Conservation (phyloP, 768 basidiomycete genomes). For the Nidula microcarpa region DNA sequence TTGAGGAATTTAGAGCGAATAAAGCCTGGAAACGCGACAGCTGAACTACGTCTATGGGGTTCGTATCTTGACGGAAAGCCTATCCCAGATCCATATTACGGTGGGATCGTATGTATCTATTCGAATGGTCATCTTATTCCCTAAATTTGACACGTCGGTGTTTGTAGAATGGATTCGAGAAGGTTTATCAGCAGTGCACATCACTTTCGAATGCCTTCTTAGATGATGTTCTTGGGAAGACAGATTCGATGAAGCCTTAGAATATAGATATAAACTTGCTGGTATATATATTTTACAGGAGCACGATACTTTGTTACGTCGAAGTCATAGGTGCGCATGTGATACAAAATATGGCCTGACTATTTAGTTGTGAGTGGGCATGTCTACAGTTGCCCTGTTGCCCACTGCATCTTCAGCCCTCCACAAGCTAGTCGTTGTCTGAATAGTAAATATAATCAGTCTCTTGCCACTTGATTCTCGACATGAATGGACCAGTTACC, state of each 20-base stretch:
- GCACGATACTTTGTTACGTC: too few relatives aligned
- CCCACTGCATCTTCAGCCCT: constrained; percentile 80
- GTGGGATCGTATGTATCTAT: constrained; percentile 46
- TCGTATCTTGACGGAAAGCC: constrained; percentile 67
- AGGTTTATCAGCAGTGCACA: constrained; percentile 74
- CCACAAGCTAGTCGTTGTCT: constrained; percentile 95
- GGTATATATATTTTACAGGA: too few relatives aligned
- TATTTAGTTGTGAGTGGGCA: constrained; percentile 74
- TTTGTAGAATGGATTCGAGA: constrained; percentile 66
- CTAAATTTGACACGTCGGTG: not conserved
- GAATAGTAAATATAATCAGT: constrained; percentile 3
- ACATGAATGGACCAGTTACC: constrained; percentile 28
- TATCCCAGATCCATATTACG: constrained; percentile 87
- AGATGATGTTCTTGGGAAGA: constrained; percentile 49
- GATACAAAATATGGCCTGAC: too few relatives aligned
- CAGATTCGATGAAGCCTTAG: not conserved
- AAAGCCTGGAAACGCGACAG: constrained; percentile 48
- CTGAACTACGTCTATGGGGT: constrained; percentile 75
- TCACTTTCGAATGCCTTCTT: constrained; percentile 75
- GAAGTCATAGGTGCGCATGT: too few relatives aligned
- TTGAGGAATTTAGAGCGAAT: constrained; percentile 56
- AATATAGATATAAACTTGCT: not conserved
- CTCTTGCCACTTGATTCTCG: not conserved
- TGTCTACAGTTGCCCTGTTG: constrained; percentile 77
- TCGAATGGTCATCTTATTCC: not conserved